Conservation (phyloP, 257 asterid genomes). For the Striga asiatica region DNA sequence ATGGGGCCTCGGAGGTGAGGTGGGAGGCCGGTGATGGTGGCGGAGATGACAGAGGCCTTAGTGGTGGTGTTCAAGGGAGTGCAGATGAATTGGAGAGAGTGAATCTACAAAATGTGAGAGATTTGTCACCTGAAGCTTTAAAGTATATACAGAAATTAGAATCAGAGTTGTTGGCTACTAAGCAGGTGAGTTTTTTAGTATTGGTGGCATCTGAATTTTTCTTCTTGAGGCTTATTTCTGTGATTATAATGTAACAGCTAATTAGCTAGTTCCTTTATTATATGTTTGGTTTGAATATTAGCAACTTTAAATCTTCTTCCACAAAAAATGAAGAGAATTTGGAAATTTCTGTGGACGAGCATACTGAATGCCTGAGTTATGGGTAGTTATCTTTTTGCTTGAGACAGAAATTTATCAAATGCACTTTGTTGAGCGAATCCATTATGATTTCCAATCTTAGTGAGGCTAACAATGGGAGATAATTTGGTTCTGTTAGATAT, state of each 20-base stretch:
- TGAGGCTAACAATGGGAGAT: not conserved
- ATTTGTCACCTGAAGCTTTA: slow-evolving; percentile 54
- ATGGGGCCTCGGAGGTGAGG: slow-evolving; percentile 33
- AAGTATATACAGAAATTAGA: slow-evolving; percentile 63
- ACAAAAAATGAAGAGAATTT: not conserved
- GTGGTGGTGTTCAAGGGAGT: slow-evolving; percentile 23
- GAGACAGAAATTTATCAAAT: not conserved
- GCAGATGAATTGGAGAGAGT: slow-evolving; percentile 22
- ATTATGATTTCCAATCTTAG: not conserved
- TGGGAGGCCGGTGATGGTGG: slow-evolving; percentile 27
- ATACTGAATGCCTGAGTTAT: not conserved
- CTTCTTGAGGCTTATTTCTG: not conserved
- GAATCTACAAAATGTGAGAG: slow-evolving; percentile 25
- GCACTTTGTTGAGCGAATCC: no score
- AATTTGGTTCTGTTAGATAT: not conserved
- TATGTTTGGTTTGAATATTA: not conserved
- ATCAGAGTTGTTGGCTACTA: slow-evolving; percentile 45
- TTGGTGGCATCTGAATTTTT: not conserved
- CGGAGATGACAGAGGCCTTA: slow-evolving; percentile 22
- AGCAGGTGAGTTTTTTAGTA: slow-evolving; percentile 43
- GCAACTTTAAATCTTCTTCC: not conserved
- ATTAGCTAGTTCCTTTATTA: not conserved
- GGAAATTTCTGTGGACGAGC: not conserved
- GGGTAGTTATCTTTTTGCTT: not conserved
- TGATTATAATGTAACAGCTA: no score